These are phyloP conservation scores for Apiospora sp. DNA, from an alignment of 2,329 filamentous ascomycete genomes.

Conservation along the genomic window DNA sequence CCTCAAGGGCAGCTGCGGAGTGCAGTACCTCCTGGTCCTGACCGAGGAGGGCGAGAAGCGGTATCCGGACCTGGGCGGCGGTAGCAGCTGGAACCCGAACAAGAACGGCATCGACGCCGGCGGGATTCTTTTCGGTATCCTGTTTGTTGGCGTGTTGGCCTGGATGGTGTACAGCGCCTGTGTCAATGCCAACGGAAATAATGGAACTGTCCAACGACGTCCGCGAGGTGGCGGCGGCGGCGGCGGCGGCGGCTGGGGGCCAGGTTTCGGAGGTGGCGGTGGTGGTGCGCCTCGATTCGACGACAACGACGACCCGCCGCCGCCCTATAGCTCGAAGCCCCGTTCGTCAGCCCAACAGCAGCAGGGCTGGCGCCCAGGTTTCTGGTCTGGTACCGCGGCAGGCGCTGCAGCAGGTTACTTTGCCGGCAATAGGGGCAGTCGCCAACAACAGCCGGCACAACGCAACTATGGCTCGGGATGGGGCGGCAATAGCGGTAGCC, in stretches of 20 bases:
- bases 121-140: slow-evolving; percentile 62
- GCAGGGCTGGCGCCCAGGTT: slow-evolving; percentile 73
- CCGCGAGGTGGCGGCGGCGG: slow-evolving; percentile 43
- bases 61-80: slow-evolving; percentile 64
- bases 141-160: slow-evolving; percentile 66
- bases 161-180: slow-evolving; percentile 71
- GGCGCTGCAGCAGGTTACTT: slow-evolving; percentile 75
- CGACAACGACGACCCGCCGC: slow-evolving; percentile 58
- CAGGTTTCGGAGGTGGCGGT: slow-evolving; percentile 40
- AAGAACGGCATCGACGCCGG: slow-evolving; percentile 38
- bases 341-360: slow-evolving; percentile 39
- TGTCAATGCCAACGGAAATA: slow-evolving; percentile 30
- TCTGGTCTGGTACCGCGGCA: slow-evolving; percentile 74
- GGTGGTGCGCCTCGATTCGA: slow-evolving; percentile 29
- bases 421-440: slow-evolving; percentile 60
- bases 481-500: slow-evolving; percentile 37
- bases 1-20: slow-evolving; percentile 90
- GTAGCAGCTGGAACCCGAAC: slow-evolving; percentile 38
- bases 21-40: slow-evolving; percentile 83
- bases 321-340: slow-evolving; percentile 59
- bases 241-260: slow-evolving; percentile 50
- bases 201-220: slow-evolving; percentile 28
- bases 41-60: slow-evolving; percentile 78
- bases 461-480: slow-evolving; percentile 41
- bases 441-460: slow-evolving; percentile 38